phyloP scores from a whole-genome alignment of 2,329 filamentous ascomycete species.

The Orbilia blumenaviensis region DNA sequence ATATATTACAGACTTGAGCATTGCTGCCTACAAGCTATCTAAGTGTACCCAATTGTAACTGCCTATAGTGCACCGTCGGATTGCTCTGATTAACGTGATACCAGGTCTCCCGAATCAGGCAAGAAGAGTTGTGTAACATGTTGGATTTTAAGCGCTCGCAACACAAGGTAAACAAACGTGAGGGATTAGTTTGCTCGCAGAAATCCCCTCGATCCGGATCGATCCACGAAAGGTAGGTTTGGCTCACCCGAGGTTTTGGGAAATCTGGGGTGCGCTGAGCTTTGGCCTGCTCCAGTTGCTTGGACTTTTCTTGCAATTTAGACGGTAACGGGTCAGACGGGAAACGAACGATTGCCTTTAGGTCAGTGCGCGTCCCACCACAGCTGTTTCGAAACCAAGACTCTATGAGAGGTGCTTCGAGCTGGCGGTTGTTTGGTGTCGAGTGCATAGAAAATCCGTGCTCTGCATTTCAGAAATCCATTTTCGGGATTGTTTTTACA shows the following conservation, averaged over 20 bases:
- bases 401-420: not conserved
- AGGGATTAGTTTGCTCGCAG: not conserved
- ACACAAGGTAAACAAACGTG: not conserved
- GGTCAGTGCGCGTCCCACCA: conserved; percentile 12
- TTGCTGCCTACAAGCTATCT: no score
- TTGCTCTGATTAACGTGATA: no score
- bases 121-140: conserved; percentile 16
- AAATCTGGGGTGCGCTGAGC: conserved; percentile 20
- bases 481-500: not conserved
- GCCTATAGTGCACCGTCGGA: no score
- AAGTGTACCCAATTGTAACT: no score
- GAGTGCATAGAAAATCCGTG: conserved; percentile 2
- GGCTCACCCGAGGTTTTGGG: conserved; percentile 19
- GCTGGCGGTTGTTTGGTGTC: not conserved
- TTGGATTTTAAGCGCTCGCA: conserved; percentile 4
- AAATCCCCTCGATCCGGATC: not conserved
- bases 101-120: no score
- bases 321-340: conserved; percentile 9
- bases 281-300: not conserved
- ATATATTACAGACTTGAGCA: no score
- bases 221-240: conserved; percentile 17
- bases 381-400: not conserved
- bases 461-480: not conserved
- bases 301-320: conserved; percentile 31
- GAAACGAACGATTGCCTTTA: conserved; percentile 1